Percentiles rank a stretch among this genome's conserved stretches.
phyloP scores from a whole-genome alignment of 2,329 filamentous ascomycete genomes.

The Ophiostoma novo-ulmi region DNA sequence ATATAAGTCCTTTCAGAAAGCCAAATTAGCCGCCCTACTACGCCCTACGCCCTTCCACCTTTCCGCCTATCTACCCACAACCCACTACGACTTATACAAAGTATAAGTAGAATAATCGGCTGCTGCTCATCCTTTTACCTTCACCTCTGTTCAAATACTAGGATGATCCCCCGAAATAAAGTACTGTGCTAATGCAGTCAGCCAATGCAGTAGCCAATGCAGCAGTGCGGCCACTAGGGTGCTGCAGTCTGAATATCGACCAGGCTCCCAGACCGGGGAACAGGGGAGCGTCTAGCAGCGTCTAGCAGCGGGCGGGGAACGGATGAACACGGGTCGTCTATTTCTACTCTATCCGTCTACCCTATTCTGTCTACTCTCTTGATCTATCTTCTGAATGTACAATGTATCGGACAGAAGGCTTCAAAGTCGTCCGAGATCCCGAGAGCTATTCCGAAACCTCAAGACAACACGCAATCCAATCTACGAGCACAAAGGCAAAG shows the following conservation, averaged over 20 bases:
- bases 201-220: neutral
- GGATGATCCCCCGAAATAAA: neutral
- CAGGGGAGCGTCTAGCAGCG: neutral
- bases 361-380: neutral
- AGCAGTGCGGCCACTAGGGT: neutral
- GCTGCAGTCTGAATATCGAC: neutral
- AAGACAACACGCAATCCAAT: neutral
- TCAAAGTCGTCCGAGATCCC: neutral
- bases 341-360: neutral
- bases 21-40: neutral
- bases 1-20: neutral
- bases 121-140: neutral
- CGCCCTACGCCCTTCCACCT: neutral
- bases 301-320: neutral
- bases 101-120: conserved; percentile 3
- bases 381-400: too few species aligned
- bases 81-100: conserved; percentile 4
- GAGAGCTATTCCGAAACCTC: neutral
- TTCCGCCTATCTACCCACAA: neutral
- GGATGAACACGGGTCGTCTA: conserved; percentile 1
- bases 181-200: neutral
- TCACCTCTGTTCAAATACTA: neutral
- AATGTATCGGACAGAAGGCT: neutral
- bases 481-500: too few species aligned
- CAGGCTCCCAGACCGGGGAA: conserved; percentile 8